Conservation (phyloP, 1,284 basidiomycete genomes). For the Agaricales sp. region DNA sequence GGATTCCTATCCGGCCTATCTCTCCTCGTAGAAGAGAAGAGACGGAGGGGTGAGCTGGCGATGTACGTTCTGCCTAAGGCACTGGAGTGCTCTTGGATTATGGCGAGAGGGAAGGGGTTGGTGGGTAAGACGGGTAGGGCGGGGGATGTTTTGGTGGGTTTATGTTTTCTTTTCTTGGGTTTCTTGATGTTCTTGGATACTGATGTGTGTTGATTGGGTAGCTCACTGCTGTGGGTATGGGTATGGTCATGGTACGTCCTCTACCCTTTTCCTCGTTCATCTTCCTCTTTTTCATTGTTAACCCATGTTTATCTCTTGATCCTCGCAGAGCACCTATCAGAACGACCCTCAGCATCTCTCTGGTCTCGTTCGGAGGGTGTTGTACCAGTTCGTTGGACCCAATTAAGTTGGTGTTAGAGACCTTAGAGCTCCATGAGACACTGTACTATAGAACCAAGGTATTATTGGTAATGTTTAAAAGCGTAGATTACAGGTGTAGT, state of each 20-base stretch:
- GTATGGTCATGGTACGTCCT: constrained; percentile 80
- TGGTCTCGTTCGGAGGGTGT: constrained; percentile 74
- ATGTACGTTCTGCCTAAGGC: constrained; percentile 96
- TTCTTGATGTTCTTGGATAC: constrained; percentile 5
- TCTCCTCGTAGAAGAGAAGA: constrained; percentile 81
- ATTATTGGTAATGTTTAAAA: no score
- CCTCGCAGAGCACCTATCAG: constrained; percentile 33
- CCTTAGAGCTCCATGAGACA: no score
- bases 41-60: constrained; percentile 75
- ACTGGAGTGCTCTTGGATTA: constrained; percentile 80
- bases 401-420: no score
- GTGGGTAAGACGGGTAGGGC: constrained; percentile 68
- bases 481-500: no score
- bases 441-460: no score
- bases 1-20: constrained; percentile 74
- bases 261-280: constrained; percentile 6
- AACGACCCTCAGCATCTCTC: constrained; percentile 87
- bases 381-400: constrained; percentile 91
- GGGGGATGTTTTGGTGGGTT: constrained; percentile 54
- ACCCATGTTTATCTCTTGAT: constrained; percentile 8
- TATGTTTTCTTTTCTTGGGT: constrained; percentile 5
- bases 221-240: constrained; percentile 71
- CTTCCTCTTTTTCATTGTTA: no score
- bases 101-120: constrained; percentile 66
- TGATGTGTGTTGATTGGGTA: constrained; percentile 14